Conservation (phyloP, 108 stramenopile species). For the Fistulifera solaris region DNA sequence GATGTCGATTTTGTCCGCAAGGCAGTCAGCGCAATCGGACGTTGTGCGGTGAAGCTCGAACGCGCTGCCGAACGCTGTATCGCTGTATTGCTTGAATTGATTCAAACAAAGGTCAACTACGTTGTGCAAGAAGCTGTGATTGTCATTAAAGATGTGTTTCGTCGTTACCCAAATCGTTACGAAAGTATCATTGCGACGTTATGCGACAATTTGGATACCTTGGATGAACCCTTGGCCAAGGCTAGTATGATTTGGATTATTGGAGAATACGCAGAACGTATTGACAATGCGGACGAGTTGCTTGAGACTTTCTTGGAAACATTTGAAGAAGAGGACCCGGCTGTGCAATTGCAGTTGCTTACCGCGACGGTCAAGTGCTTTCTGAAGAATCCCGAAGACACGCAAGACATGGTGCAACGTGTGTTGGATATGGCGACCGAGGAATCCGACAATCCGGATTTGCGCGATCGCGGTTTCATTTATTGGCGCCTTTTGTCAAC, state of each 20-base stretch:
- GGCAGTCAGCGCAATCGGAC: constrained; percentile 96
- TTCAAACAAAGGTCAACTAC: constrained; percentile 98
- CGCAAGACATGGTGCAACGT: constrained; percentile 97
- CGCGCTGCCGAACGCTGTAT: constrained; percentile 98
- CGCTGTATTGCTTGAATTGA: constrained; percentile 94
- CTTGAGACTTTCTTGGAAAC: constrained; percentile 96
- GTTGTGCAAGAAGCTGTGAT: constrained; percentile 98
- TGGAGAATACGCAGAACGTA: constrained; percentile 99
- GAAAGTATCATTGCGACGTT: constrained; percentile 96
- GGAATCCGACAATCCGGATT: constrained; percentile 97
- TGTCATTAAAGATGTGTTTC: constrained; percentile 99
- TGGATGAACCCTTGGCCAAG: constrained; percentile 99
- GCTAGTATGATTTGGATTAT: constrained; percentile 99
- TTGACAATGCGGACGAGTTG: constrained; percentile 98
- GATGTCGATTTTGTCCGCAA: constrained; percentile 99
- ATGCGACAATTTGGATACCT: constrained; percentile 96
- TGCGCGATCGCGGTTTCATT: constrained; percentile 97
- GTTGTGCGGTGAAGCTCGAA: constrained; percentile 98
- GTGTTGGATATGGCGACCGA: constrained; percentile 96
- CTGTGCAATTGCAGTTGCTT: constrained; percentile 95
- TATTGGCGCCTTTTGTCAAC: constrained; percentile 97
- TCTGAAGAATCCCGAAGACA: constrained; percentile 94
- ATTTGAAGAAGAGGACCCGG: constrained; percentile 91
- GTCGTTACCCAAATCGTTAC: constrained; percentile 97
- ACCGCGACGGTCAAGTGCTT: constrained; percentile 99